Evolutionary conservation across 495 filamentous ascomycete species (phyloP).

Genomic region (Oleoguttula mirabilis): DNA sequence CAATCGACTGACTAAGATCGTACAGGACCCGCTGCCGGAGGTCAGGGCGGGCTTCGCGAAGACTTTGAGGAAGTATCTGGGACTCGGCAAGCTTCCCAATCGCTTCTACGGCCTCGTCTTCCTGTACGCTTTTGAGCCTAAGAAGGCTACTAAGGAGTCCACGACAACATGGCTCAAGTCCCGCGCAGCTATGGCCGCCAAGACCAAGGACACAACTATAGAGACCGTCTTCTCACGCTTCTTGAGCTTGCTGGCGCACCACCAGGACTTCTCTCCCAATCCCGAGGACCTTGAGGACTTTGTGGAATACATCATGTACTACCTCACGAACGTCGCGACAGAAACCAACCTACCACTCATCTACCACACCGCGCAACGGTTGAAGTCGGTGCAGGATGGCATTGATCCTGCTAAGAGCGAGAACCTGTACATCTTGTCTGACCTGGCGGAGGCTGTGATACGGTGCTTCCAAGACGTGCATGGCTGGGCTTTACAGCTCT

Average conservation of each 20-base stretch:
- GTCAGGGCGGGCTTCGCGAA: slow-evolving; percentile 69
- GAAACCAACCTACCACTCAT: slow-evolving; percentile 79
- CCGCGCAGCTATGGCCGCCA: slow-evolving; percentile 42
- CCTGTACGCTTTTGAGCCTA: slow-evolving; percentile 81
- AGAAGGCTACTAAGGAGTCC: slow-evolving; percentile 49
- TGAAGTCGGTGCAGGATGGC: slow-evolving; percentile 79
- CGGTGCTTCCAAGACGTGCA: slow-evolving; percentile 69
- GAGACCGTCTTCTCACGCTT: slow-evolving; percentile 78
- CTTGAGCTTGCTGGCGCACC: slow-evolving; percentile 79
- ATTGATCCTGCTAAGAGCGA: slow-evolving; percentile 47
- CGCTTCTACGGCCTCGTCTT: slow-evolving; percentile 85
- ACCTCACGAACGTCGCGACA: slow-evolving; percentile 68
- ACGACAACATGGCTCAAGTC: slow-evolving; percentile 82
- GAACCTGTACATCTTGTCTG: slow-evolving; percentile 75
- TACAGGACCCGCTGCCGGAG: slow-evolving; percentile 60
- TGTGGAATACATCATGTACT: slow-evolving; percentile 78
- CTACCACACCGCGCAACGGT: slow-evolving; percentile 80
- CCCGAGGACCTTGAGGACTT: slow-evolving; percentile 65
- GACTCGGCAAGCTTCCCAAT: slow-evolving; percentile 44
- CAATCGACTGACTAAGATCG: slow-evolving; percentile 63
- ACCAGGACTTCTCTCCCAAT: slow-evolving; percentile 72
- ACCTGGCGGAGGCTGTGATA: slow-evolving; percentile 74
- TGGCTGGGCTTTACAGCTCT: slow-evolving; percentile 67
- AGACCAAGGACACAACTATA: slow-evolving; percentile 49
- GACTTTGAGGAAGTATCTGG: slow-evolving; percentile 78